phyloP scores from a whole-genome alignment of 805 yeast species.

The Komagataella phaffii region DNA sequence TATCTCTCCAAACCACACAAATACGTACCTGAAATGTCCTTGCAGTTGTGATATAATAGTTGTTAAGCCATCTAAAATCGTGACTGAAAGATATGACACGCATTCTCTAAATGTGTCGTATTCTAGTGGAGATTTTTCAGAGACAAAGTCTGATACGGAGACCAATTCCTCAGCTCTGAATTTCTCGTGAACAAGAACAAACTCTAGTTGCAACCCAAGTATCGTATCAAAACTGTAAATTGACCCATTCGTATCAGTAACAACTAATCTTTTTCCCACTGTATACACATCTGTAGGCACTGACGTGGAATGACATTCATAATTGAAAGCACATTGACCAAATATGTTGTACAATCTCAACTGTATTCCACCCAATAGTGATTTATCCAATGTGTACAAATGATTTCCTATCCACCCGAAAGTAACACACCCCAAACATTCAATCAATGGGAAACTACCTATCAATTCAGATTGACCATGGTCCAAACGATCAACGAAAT shows the following conservation, averaged over 20 bases:
- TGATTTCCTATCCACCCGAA: not conserved
- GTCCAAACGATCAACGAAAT: not conserved
- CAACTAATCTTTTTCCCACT: not conserved
- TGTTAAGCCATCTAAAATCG: not conserved
- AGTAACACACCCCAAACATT: not conserved
- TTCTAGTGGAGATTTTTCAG: not conserved
- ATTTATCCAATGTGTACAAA: not conserved
- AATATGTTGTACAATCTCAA: not conserved
- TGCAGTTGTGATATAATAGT: not conserved
- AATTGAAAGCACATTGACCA: not conserved
- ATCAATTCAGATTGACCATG: not conserved
- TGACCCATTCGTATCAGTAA: not conserved
- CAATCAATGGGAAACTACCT: not conserved
- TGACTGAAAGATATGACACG: not conserved
- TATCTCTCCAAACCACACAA: not conserved
- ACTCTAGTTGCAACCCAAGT: not conserved
- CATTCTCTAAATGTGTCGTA: not conserved
- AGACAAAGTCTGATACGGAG: not conserved
- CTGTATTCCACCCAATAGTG: not conserved
- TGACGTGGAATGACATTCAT: not conserved
- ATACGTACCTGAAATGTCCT: not conserved
- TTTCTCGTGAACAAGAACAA: not conserved
- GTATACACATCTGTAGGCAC: not conserved
- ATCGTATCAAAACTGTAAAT: not conserved
- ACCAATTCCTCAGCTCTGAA: not conserved